Base-by-base conservation (phyloP, 306 rosid genomes). In the Rosa lucieae region DNA sequence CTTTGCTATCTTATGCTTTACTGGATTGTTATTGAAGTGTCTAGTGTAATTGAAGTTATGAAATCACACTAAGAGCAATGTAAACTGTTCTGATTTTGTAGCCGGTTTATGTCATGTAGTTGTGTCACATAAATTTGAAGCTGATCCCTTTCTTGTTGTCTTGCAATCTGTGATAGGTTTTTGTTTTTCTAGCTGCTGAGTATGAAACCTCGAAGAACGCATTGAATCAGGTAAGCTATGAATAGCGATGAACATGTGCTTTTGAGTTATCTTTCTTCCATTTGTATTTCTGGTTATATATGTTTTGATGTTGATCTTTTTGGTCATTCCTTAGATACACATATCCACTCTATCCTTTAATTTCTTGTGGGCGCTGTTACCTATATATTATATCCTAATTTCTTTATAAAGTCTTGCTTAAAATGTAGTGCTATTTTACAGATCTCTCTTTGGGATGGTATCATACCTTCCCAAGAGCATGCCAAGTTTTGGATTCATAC, bases 401-500 rank as follows among this genome's bases (percentile, higher is more conserved):
- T 14, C 67, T 20, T 55, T 37, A n/a, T 39, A 81, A 52, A 55
- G 39, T 18, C 10, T 53, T 58, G 44, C 73, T 77, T 75, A 74
- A 81, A 18, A 53, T 49, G 44, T 70, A 42, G 68, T 75, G 13
- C 48, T 23, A 21, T 84, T 80, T 76, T 75, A 56, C 77, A 95
- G 99, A 89, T 95, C 49, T 95, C 99, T 39, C 89, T 95, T 14
- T 95, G 99, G 99, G 99, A 95, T 83, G 94, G 93, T 56, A 95
- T 95, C 76, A 88, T 95, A 78, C 96, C 96, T 53, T 85, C 94
- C 39, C 91, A 93, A 82, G 98, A 90, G 86, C 85, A 85, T 47
- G 93, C 98, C 0, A 91, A 91, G 78, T 93, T 95, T 82, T 88
- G 78, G 88, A 88, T 90, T 77, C 98, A 90, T 79, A 90, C 97